A percentile compares a stretch with the other conserved stretches of the same genome.
Conservation (phyloP, 129 eudicot genomes). For the Artemisia argyi region DNA sequence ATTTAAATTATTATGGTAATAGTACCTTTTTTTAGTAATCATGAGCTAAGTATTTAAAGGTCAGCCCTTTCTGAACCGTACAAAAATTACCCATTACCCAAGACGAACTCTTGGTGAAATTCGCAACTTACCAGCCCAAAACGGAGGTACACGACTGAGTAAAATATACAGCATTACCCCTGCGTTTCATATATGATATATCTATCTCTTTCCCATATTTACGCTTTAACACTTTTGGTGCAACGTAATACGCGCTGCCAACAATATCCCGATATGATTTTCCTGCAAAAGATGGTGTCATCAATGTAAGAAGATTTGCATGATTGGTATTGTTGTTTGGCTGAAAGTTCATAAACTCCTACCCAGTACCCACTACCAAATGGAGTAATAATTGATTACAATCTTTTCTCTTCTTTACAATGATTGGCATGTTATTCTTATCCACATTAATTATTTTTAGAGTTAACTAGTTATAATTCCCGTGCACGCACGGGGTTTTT, state of each 20-base stretch:
- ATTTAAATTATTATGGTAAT: not conserved
- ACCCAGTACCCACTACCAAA: too few relatives aligned
- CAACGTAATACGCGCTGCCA: conserved; percentile 95
- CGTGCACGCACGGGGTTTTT: too few relatives aligned
- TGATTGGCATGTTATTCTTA: too few relatives aligned
- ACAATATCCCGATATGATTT: conserved; percentile 81
- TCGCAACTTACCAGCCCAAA: conserved; percentile 81
- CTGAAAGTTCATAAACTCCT: too few relatives aligned
- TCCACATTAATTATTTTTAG: too few relatives aligned
- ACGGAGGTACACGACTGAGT: conserved; percentile 93
- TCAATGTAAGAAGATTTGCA: conserved; percentile 2
- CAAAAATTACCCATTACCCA: not conserved
- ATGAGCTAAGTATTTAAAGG: not conserved
- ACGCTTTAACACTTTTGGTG: conserved; percentile 84
- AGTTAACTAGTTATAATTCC: too few relatives aligned
- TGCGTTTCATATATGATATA: conserved; percentile 91
- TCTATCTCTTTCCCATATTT: conserved; percentile 89
- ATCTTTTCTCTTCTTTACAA: too few relatives aligned
- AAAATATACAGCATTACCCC: conserved; percentile 89
- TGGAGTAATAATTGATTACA: too few relatives aligned
- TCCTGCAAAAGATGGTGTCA: conserved; percentile 42
- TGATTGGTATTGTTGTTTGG: not conserved
- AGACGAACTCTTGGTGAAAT: not conserved
- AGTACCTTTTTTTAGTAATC: too few relatives aligned
- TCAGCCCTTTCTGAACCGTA: not conserved